These are phyloP conservation scores for Solanum sitiens DNA, from an alignment of 257 asterid genomes.

Conservation along the genomic window DNA sequence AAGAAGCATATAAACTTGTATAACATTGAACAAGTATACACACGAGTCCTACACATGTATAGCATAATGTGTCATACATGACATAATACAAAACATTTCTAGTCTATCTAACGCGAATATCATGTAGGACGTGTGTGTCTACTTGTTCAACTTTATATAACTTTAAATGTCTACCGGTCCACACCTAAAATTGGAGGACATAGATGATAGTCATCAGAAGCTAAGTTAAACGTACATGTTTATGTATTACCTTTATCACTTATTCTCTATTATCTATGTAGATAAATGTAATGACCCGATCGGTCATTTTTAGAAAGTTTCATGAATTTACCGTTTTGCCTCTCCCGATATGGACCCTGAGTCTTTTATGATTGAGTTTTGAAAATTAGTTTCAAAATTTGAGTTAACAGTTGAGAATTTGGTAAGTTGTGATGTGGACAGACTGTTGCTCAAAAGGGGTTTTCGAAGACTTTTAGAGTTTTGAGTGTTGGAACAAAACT, in stretches of 20 bases:
- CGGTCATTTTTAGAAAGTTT: not conserved
- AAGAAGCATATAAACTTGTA: not conserved
- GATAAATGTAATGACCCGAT: too few relatives aligned
- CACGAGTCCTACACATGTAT: not conserved
- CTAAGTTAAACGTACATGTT: not conserved
- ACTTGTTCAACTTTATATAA: not conserved
- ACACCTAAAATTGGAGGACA: not conserved
- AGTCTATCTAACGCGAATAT: not conserved
- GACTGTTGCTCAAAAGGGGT: too few relatives aligned
- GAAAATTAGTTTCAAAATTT: not conserved
- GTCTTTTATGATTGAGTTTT: not conserved
- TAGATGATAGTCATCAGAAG: not conserved
- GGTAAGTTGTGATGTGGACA: not conserved
- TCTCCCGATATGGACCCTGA: not conserved
- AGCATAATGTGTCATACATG: not conserved
- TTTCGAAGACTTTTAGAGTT: not conserved
- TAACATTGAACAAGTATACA: not conserved
- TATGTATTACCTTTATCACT: not conserved
- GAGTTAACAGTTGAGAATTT: not conserved
- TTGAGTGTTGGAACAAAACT: too few relatives aligned
- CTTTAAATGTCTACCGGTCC: not conserved
- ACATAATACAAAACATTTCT: not conserved
- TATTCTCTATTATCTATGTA: not conserved
- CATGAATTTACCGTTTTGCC: not conserved
- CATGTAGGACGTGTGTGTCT: not conserved